phyloP scores from a whole-genome alignment of 345 rosid genomes.

The Arabidopsis suecica region DNA sequence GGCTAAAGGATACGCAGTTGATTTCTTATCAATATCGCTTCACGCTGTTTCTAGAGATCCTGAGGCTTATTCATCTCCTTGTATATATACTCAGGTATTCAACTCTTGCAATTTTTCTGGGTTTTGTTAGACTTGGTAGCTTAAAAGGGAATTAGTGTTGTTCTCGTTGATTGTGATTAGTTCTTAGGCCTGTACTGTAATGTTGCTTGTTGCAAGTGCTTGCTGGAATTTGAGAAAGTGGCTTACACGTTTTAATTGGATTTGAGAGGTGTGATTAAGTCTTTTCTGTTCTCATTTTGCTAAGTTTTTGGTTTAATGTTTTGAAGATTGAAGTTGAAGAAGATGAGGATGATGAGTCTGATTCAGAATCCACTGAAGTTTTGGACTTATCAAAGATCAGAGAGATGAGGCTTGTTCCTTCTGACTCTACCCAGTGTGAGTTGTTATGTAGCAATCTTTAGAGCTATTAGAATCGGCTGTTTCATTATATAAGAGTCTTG shows the following conservation, averaged over 20 bases:
- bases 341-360: constrained; percentile 68
- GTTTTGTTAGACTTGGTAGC: background rate
- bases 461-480: background rate
- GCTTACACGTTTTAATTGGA: background rate
- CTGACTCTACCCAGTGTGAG: constrained; percentile 78
- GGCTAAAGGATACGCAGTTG: constrained; percentile 80
- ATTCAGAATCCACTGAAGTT: constrained; percentile 56
- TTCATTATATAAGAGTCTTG: background rate
- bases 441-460: constrained; percentile 9
- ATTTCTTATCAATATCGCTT: constrained; percentile 81
- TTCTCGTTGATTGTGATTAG: background rate
- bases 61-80: constrained; percentile 83
- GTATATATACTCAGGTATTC: constrained; percentile 82
- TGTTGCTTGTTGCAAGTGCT: background rate
- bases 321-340: constrained; percentile 76
- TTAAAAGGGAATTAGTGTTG: background rate
- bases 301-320: background rate
- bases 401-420: constrained; percentile 96
- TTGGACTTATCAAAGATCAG: constrained; percentile 69
- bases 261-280: background rate
- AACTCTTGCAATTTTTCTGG: no score
- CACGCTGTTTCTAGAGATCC: constrained; percentile 95
- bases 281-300: no score
- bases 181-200: background rate
- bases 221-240: background rate